Base-by-base conservation (phyloP, 2,329 filamentous ascomycete genomes). In the Claviceps purpurea region DNA sequence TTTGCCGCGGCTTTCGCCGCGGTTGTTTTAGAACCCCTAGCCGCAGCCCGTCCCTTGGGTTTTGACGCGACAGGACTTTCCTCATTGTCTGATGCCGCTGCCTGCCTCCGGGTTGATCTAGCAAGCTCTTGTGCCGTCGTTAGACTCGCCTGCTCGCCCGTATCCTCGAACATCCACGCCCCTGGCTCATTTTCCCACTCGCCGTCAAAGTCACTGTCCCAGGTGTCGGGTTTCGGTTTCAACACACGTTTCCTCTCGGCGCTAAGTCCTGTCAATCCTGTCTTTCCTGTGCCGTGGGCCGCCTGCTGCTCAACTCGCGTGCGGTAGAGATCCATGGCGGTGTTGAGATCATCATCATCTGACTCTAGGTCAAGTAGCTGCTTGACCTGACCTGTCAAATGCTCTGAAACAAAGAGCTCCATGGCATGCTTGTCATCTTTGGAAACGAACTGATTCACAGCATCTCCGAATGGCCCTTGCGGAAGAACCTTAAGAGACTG, bases 371-470 rank as follows among this genome's bases (percentile, higher is more conserved):
- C 72, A 38, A 90, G 72, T 61, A 91, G 74, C 56, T 85, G 78
- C 58, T 82, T 81, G 18, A 90, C 77, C 61, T 89, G 85, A 22
- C 76, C 80, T 2, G 79, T 75, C 2, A 91, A 70, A 14, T 84
- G 85, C 37, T 89, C 83, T 22, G 77, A 79, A 10, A 91, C 83
- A 59, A 91, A 91, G 44, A 82, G 73, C 62, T 90, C 82, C 82
- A 97, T 89, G 2, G 89, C 89, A 60, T 93, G 84, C 63, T 90
- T 95, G 70, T 98, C 93, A 58, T 95, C 89, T 59, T 97, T 97
- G 64, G 90, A 84, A 26, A 98, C 89, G 60, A 93, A 98, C 55
- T 95, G 87, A 47, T 83, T 84, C 5, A 98, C 89, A 0, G 93
- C 93, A 62, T 97, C 90, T 16, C 89, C 87, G 62, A 98, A 96